A percentile compares a stretch with the other conserved stretches of the same genome.
These are phyloP conservation scores for Auricularia sp. DNA, from an alignment of 768 basidiomycete species.

Conservation along the genomic window DNA sequence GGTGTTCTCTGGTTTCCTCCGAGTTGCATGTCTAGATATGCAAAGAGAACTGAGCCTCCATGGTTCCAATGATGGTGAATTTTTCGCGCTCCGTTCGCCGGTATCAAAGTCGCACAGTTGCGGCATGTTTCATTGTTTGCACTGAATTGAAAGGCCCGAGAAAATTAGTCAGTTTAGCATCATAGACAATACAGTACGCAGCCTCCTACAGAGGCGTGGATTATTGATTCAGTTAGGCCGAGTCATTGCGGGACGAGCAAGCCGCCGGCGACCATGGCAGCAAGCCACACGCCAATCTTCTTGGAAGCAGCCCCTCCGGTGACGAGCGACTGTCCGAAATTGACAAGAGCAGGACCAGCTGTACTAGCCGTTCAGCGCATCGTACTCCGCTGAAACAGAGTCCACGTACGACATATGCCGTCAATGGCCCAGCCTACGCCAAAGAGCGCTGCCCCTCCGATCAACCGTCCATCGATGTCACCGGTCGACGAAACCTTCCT, in stretches of 20 bases:
- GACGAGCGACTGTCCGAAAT: conserved; percentile 35
- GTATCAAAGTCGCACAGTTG: too few species aligned
- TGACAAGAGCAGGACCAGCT: conserved; percentile 58
- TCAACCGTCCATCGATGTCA: conserved; percentile 34
- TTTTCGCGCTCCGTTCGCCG: too few species aligned
- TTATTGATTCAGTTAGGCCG: too few species aligned
- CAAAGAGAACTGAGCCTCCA: too few species aligned
- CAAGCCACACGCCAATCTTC: background rate
- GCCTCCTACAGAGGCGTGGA: too few species aligned
- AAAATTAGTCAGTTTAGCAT: too few species aligned
- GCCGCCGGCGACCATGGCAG: background rate
- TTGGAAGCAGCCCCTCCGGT: background rate
- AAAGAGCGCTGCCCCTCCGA: conserved; percentile 46
- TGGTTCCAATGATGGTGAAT: too few species aligned
- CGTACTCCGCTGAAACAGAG: background rate
- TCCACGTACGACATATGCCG: conserved; percentile 50
- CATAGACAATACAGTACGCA: too few species aligned
- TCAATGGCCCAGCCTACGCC: conserved; percentile 54
- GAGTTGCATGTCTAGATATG: too few species aligned
- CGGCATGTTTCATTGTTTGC: too few species aligned
- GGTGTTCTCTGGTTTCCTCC: too few species aligned
- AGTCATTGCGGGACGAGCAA: background rate
- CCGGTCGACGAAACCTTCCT: conserved; percentile 31
- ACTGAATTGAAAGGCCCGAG: too few species aligned
- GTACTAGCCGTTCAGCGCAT: conserved; percentile 6